A percentile compares a stretch with the other conserved stretches of the same genome.
Conservation (phyloP, 2,329 filamentous ascomycete genomes). For the Trichoderma sp. region DNA sequence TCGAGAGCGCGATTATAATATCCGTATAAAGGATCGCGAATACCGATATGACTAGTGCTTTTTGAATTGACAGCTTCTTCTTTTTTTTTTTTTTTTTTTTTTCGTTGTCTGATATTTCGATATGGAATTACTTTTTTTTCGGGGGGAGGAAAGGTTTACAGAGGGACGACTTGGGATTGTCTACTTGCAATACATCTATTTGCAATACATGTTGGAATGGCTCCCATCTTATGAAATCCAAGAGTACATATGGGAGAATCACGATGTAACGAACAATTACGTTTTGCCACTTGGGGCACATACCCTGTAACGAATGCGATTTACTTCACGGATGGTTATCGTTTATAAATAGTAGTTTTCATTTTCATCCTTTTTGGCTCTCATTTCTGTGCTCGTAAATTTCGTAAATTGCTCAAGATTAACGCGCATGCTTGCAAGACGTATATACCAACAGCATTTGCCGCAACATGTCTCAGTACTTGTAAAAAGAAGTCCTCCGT, state of each 20-base stretch:
- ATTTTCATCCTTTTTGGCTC: not conserved
- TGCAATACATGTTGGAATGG: not conserved
- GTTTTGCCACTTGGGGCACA: not conserved
- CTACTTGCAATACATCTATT: not conserved
- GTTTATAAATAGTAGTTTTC: not conserved
- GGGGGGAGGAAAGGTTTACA: not conserved
- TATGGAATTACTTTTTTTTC: not conserved
- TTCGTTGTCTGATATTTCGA: not conserved
- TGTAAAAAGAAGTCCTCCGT: conserved; percentile 18
- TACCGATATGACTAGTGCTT: conserved; percentile 18
- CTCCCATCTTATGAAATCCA: not conserved
- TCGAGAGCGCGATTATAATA: conserved; percentile 23
- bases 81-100: not conserved
- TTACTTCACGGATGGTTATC: not conserved
- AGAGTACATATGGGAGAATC: not conserved
- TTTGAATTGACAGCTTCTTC: conserved; percentile 18
- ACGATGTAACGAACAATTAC: not conserved
- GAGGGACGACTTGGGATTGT: not conserved
- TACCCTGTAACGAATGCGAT: not conserved
- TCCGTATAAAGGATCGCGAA: conserved; percentile 28
- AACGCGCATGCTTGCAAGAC: not conserved
- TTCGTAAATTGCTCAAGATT: not conserved
- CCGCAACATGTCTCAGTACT: not conserved
- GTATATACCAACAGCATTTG: not conserved
- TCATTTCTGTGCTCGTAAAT: not conserved